Conservation (phyloP, 2,329 filamentous ascomycete species). For the Domatiomyces globalis region DNA sequence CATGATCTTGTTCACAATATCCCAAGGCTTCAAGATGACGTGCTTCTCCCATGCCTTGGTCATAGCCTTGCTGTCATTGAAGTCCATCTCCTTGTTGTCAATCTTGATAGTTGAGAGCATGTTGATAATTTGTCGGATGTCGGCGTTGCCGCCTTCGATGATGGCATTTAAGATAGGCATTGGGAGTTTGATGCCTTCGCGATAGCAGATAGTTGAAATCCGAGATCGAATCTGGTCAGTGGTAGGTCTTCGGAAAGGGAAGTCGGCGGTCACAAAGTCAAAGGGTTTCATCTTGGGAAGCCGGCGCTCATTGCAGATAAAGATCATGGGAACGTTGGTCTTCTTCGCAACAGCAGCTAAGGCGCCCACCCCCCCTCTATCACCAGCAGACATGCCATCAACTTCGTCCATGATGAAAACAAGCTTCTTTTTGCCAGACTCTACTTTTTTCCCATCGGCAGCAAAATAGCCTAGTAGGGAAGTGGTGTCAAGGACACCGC, state of each 20-base stretch:
- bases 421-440: slow-evolving; percentile 75
- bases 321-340: slow-evolving; percentile 82
- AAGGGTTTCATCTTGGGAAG: slow-evolving; percentile 98
- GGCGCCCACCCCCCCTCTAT: slow-evolving; percentile 87
- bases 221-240: slow-evolving; percentile 81
- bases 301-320: slow-evolving; percentile 92
- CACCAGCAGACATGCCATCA: slow-evolving; percentile 95
- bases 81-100: slow-evolving; percentile 60
- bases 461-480: slow-evolving; percentile 86
- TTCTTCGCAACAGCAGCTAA: slow-evolving; percentile 91
- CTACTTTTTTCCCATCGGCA: slow-evolving; percentile 64
- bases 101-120: slow-evolving; percentile 93
- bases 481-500: slow-evolving; percentile 83
- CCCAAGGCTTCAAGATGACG: slow-evolving; percentile 91
- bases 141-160: slow-evolving; percentile 87
- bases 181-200: slow-evolving; percentile 78
- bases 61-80: slow-evolving; percentile 80
- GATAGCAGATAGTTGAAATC: slow-evolving; percentile 87
- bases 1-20: slow-evolving; percentile 88
- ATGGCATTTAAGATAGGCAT: slow-evolving; percentile 74
- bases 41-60: slow-evolving; percentile 98
- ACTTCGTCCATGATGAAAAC: slow-evolving; percentile 98
- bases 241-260: slow-evolving; percentile 78
- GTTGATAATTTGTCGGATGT: slow-evolving; percentile 96
- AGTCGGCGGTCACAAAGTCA: slow-evolving; percentile 67